phyloP scores from a whole-genome alignment of 331 rosid species.

The Arachis monticola region DNA sequence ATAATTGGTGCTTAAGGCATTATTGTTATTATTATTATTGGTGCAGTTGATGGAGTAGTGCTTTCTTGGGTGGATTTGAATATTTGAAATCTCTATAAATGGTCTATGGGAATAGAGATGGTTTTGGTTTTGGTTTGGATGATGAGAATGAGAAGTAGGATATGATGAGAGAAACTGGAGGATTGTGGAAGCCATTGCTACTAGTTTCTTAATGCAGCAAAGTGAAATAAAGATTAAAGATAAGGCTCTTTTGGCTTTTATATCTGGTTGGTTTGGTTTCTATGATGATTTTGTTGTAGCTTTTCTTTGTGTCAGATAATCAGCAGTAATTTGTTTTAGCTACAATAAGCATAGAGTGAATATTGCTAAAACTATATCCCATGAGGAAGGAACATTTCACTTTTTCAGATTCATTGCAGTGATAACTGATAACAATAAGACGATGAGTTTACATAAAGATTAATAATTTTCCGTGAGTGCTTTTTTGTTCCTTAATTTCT shows the following conservation, averaged over 20 bases:
- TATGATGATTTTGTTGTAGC: background rate
- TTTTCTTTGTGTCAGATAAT: background rate
- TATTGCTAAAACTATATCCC: too few species aligned
- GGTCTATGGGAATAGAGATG: constrained; percentile 23
- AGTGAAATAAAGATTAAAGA: constrained; percentile 29
- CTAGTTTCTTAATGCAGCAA: background rate
- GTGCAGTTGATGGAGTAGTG: constrained; percentile 48
- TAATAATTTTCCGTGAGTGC: too few species aligned
- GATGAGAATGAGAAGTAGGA: constrained; percentile 22
- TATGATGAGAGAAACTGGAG: constrained; percentile 47
- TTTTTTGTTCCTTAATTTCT: too few species aligned
- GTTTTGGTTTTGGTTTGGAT: constrained; percentile 6
- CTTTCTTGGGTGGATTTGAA: constrained; percentile 36
- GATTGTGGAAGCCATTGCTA: constrained; percentile 62
- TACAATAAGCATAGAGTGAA: background rate
- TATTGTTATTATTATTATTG: background rate
- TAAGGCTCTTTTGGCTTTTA: constrained; percentile 37
- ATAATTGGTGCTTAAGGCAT: constrained; percentile 29
- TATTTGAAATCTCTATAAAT: constrained; percentile 22
- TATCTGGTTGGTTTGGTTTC: constrained; percentile 2
- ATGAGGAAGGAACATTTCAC: background rate
- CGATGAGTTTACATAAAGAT: too few species aligned
- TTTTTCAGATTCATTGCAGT: too few species aligned
- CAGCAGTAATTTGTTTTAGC: too few species aligned
- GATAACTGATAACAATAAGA: too few species aligned